These are phyloP conservation scores for Jaltomata sinuosa DNA, from an alignment of 257 asterid genomes.

Conservation along the genomic window DNA sequence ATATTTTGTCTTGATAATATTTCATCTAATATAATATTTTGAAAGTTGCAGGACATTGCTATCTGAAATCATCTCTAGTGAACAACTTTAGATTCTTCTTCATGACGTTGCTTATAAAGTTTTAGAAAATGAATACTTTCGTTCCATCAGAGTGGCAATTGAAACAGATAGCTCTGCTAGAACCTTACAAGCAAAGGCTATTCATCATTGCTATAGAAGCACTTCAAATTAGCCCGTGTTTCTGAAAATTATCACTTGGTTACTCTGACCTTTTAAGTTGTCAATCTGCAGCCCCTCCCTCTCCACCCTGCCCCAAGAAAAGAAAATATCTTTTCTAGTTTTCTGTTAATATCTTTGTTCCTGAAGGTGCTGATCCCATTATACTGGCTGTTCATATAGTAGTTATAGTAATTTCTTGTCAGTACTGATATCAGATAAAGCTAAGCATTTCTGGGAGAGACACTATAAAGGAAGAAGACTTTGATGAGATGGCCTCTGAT, in stretches of 20 bases:
- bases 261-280: not conserved
- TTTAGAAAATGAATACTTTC: not conserved
- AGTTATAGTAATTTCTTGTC: slow-evolving; percentile 14
- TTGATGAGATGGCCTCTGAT: slow-evolving; percentile 55
- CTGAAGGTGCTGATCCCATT: not conserved
- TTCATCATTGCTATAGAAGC: not conserved
- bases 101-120: not conserved
- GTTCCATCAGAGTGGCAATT: not conserved
- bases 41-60: not conserved
- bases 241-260: not conserved
- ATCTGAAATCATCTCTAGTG: not conserved
- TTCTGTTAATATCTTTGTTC: not conserved
- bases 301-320: not conserved
- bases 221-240: not conserved
- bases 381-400: not conserved
- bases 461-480: slow-evolving; percentile 70
- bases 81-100: not conserved
- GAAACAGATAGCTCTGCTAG: not conserved
- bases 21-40: not conserved
- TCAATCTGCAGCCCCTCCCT: not conserved
- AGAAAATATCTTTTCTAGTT: not conserved
- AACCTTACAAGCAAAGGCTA: not conserved
- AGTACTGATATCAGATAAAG: slow-evolving; percentile 62
- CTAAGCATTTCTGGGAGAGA: slow-evolving; percentile 77
- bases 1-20: not conserved